phyloP scores from a whole-genome alignment of 2,329 filamentous ascomycete genomes.

The Bipolaris cookei region DNA sequence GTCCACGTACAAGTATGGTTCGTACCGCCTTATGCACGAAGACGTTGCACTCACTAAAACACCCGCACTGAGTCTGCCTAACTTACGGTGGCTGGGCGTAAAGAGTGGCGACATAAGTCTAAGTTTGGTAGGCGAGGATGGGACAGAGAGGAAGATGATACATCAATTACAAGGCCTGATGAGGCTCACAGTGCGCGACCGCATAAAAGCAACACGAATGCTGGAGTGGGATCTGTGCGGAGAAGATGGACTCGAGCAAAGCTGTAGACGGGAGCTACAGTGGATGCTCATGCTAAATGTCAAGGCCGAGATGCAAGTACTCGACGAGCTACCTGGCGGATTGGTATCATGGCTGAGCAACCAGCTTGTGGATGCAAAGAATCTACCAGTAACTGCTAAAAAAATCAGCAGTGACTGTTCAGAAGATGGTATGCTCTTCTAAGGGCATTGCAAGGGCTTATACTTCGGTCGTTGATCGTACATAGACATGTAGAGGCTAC shows the following conservation, averaged over 20 bases:
- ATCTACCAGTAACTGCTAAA: not conserved
- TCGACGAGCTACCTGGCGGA: constrained; percentile 56
- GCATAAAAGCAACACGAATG: constrained; percentile 62
- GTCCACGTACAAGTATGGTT: constrained; percentile 74
- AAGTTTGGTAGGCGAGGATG: constrained; percentile 21
- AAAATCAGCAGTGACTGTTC: constrained; percentile 11
- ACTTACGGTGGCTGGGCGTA: constrained; percentile 71
- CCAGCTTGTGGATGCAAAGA: constrained; percentile 24
- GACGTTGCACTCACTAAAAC: constrained; percentile 50
- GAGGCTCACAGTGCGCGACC: constrained; percentile 62
- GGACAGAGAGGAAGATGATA: constrained; percentile 15
- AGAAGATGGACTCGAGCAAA: constrained; percentile 43
- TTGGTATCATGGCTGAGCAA: constrained; percentile 40
- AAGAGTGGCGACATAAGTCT: constrained; percentile 42
- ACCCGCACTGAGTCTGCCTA: constrained; percentile 50
- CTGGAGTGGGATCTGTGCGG: constrained; percentile 54
- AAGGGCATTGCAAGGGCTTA: constrained; percentile 1
- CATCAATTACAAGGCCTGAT: constrained; percentile 53
- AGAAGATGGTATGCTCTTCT: constrained; percentile 40
- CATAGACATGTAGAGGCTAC: not conserved
- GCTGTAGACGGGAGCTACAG: constrained; percentile 66
- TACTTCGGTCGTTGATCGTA: not conserved
- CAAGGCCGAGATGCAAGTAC: constrained; percentile 78
- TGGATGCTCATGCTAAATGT: constrained; percentile 74
- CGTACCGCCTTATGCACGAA: constrained; percentile 67